A percentile compares a stretch with the other conserved stretches of the same genome.
Evolutionary conservation across 768 basidiomycete species (phyloP).

Genomic region (Tricholomella constricta): DNA sequence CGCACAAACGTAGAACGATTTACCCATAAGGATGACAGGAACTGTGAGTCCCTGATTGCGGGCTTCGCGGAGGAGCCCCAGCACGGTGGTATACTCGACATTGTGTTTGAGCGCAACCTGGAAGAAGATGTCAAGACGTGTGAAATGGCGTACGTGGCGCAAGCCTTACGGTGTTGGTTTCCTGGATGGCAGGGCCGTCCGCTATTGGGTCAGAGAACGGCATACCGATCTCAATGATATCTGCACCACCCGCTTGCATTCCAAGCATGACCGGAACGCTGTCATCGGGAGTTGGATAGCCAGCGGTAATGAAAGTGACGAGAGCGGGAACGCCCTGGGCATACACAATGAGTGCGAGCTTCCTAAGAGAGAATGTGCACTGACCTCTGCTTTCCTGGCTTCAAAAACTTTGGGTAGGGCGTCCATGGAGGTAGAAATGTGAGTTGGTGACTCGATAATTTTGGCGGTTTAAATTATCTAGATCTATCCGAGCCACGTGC

Average conservation of each 20-base stretch:
- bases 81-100: constrained; percentile 74
- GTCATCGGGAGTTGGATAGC: constrained; percentile 76
- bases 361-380: background rate
- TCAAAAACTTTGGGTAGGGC: constrained; percentile 70
- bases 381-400: constrained; percentile 59
- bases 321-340: constrained; percentile 59
- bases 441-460: constrained; percentile 20
- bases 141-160: background rate
- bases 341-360: background rate
- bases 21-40: constrained; percentile 95
- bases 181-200: constrained; percentile 93
- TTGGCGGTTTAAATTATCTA: constrained; percentile 13
- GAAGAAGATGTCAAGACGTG: constrained; percentile 13
- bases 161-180: constrained; percentile 80
- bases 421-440: constrained; percentile 53
- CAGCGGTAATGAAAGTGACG: constrained; percentile 93
- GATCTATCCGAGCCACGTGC: constrained; percentile 28
- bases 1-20: constrained; percentile 11
- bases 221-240: constrained; percentile 93
- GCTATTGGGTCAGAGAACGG: constrained; percentile 97
- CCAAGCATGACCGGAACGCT: constrained; percentile 89
- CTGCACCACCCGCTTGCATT: constrained; percentile 91
- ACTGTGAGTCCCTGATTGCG: constrained; percentile 77
- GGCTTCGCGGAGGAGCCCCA: constrained; percentile 77
- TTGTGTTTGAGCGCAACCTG: constrained; percentile 87